Conservation (phyloP, 1,139 yeast species). For the Candida sanyaensis region DNA sequence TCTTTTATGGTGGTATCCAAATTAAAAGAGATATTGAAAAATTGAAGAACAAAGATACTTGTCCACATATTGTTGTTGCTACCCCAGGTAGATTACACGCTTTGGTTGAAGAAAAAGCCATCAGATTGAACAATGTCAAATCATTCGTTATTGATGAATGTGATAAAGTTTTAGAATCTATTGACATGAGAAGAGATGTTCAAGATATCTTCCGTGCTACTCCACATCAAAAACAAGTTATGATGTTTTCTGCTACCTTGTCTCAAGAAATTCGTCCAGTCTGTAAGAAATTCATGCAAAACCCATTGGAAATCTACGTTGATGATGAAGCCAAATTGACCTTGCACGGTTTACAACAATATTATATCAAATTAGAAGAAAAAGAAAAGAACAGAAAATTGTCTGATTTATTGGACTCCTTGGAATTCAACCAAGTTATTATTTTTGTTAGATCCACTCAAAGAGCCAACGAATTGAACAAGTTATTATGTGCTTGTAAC, state of each 20-base stretch:
- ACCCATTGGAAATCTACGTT: slow-evolving; percentile 94
- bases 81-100: slow-evolving; percentile 98
- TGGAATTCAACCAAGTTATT: slow-evolving; percentile 97
- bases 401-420: slow-evolving; percentile 87
- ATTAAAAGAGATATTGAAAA: slow-evolving; percentile 84
- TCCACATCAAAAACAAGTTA: slow-evolving; percentile 97
- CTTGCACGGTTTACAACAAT: slow-evolving; percentile 97
- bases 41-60: slow-evolving; percentile 88
- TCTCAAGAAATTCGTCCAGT: slow-evolving; percentile 94
- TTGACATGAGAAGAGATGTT: slow-evolving; percentile 97
- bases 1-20: slow-evolving; percentile 95
- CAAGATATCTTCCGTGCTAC: slow-evolving; percentile 98
- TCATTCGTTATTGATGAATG: slow-evolving; percentile 97
- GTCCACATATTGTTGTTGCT: slow-evolving; percentile 96
- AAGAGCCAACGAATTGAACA: slow-evolving; percentile 92
- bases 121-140: slow-evolving; percentile 87
- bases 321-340: slow-evolving; percentile 98
- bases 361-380: slow-evolving; percentile 86
- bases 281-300: slow-evolving; percentile 97
- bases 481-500: slow-evolving; percentile 85
- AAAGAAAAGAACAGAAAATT: slow-evolving; percentile 92
- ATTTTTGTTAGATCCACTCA: slow-evolving; percentile 91
- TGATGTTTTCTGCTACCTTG: slow-evolving; percentile 98
- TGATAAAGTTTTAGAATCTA: slow-evolving; percentile 91
- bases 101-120: slow-evolving; percentile 84